Evolutionary conservation across 2,329 filamentous ascomycete species (phyloP), one percentile per base, ranked within the genome.

Genomic region (Xylaria sp.): DNA sequence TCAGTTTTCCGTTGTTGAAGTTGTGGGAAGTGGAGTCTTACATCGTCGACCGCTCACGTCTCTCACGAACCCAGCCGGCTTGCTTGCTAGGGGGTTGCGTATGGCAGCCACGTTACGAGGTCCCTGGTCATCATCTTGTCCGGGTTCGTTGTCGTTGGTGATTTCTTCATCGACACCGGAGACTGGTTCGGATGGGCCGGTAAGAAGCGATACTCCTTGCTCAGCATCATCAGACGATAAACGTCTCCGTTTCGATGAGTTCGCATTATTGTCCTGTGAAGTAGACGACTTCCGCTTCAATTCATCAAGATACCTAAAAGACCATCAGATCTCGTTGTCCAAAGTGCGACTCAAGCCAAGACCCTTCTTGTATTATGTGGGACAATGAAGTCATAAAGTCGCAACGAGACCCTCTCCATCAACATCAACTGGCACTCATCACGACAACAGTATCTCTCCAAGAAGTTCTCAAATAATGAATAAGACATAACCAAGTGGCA

Each of bases 31-130:
- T 34, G 34, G 13, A 44, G 13, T 37, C 56, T 16, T 54, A 54
- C 56, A 35, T 35, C 51, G 18, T 19, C 44, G 50, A 1, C 56
- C 56, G 56, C 34, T 50, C 18, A 42, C 18, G 4, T 58, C 56
- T 44, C 46, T 53, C 5, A 54, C 19, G 46, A 58, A 58, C 16
- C 11, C 16, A 11, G 56, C 54, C 11, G 56, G 56, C 8, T 35
- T 54, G 44, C 56, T 58, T 1, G 56, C 56, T n/a, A 58, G 44
- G 11, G 53, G 51, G 16, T 54, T 58, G 13, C 56, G 56, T 35
- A 58, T 58, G 11, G 52, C 39, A 2, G 55, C 23, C 1, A 34
- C n/a, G 10, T 34, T 54, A 1, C 37, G 18, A 30, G 49, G 37
- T n/a, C 8, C 34, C 11, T 30, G 13, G 2, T 54, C 51, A 35